Conservation (phyloP, 768 basidiomycete species). For the Cystofilobasidium capitatum region DNA sequence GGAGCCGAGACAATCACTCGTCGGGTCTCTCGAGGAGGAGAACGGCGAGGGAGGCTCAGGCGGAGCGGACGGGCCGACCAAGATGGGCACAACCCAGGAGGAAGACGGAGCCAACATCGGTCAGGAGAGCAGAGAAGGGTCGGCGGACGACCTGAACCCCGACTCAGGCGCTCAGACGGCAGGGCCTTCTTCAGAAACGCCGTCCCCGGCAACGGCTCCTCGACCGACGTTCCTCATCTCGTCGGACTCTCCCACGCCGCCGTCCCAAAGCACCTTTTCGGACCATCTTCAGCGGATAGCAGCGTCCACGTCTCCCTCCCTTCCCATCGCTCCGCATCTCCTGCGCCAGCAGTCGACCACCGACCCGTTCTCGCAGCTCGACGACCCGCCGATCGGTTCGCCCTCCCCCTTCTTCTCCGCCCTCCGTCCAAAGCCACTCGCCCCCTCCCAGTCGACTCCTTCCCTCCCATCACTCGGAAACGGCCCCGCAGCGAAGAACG, state of each 20-base stretch:
- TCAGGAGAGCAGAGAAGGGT: background rate
- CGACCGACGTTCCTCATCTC: background rate
- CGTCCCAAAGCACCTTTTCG: background rate
- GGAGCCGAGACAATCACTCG: background rate
- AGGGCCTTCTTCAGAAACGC: background rate
- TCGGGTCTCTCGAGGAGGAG: background rate
- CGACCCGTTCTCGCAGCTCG: constrained; percentile 15
- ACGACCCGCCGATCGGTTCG: background rate
- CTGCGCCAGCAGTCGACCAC: constrained; percentile 23
- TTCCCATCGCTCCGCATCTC: constrained; percentile 19
- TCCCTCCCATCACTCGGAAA: constrained; percentile 6
- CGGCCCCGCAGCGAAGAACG: background rate
- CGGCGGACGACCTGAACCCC: background rate
- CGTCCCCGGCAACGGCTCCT: background rate
- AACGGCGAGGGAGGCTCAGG: constrained; percentile 4
- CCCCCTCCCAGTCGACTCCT: constrained; percentile 15
- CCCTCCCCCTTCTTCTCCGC: background rate
- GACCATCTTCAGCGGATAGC: background rate
- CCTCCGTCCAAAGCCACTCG: constrained; percentile 13
- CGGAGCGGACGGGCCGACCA: background rate
- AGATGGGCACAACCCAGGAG: background rate
- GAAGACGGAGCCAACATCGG: background rate
- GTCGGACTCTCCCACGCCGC: background rate
- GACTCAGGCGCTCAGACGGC: background rate
- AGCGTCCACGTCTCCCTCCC: constrained; percentile 13